Base-by-base conservation (phyloP, 495 filamentous ascomycete species). In the Saxispiralis lemnorum region DNA sequence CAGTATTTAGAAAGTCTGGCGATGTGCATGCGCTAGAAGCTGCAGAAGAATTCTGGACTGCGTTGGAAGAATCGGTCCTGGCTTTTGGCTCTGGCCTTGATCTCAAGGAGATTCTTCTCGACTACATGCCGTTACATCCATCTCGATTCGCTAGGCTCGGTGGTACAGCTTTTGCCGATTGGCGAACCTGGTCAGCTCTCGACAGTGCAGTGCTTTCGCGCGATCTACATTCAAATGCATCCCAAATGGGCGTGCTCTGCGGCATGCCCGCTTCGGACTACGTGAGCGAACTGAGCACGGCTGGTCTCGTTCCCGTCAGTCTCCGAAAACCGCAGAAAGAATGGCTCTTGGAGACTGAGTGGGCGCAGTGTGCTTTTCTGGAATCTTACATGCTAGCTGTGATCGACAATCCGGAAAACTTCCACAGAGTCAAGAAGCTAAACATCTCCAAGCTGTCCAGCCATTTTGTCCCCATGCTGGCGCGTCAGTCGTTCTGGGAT, bases 291-390 rank as follows among this genome's bases (percentile, higher is more conserved):
- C 4, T 28, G 24, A 5, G 9, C 24, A 9, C 24, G 5, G 11
- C 34, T 19, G 5, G 6, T 24, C 31, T 53, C 2, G 35, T 37
- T 19, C 70, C 70, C 9, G 56, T 56, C 35, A 45, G 63, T 21
- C 58, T 75, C 3, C 67, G 64, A 2, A 58, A 59, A n/a, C 53
- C 65, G 6, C 73, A 78, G 54, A 65, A 59, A 31, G 69, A 74
- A 50, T 71, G 72, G 68, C 51, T 78, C 9, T 53, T 70, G 18
- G 69, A 76, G 50, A 69, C 66, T 14, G 62, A 69, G 20, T 71
- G 71, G 65, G 71, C 73, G 6, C 71, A 78, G 45, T 50, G 61
- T 17, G 73, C 71, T 4, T 71, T 78, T 34, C 56, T 78, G 17
- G 63, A 66, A 11, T 70, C 70, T 2, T 75, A 73, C 48, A 59